phyloP scores from a whole-genome alignment of 208 protist genomes.

The Vickermania ingenoplastis region DNA sequence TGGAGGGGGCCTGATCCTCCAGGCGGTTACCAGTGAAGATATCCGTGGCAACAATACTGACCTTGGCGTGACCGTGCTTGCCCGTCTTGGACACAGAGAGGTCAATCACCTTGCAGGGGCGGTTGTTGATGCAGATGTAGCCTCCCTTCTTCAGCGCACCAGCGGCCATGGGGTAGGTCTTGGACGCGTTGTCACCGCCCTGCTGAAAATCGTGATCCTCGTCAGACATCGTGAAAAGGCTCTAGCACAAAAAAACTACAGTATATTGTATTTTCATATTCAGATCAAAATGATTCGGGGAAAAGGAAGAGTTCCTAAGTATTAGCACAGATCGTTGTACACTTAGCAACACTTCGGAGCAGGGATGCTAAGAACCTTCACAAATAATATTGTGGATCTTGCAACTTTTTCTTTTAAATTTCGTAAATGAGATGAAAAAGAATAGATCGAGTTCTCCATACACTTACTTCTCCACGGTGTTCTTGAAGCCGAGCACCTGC shows the following conservation, averaged over 20 bases:
- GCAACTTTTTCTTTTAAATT: too few species aligned
- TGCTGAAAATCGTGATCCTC: slow-evolving; percentile 75
- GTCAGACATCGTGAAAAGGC: too few species aligned
- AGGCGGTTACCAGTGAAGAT: slow-evolving; percentile 98
- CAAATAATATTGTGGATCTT: too few species aligned
- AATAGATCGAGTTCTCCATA: too few species aligned
- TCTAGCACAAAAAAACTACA: too few species aligned
- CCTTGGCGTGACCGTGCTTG: slow-evolving; percentile 99
- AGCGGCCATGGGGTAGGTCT: slow-evolving; percentile 80
- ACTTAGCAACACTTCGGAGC: too few species aligned
- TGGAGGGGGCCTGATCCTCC: slow-evolving; percentile 96
- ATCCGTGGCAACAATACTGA: slow-evolving; percentile 95
- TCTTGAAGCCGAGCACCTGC: slow-evolving; percentile 91
- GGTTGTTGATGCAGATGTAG: slow-evolving; percentile 82
- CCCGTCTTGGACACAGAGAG: slow-evolving; percentile 98
- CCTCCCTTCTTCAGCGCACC: slow-evolving; percentile 88
- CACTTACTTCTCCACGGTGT: slow-evolving; percentile 74
- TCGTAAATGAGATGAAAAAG: too few species aligned
- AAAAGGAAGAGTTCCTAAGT: too few species aligned
- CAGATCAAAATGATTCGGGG: too few species aligned
- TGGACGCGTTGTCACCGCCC: slow-evolving; percentile 53
- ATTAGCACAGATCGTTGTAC: too few species aligned
- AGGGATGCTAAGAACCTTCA: too few species aligned
- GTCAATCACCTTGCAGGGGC: slow-evolving; percentile 97
- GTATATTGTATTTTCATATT: too few species aligned